A percentile compares a stretch with the other conserved stretches of the same genome.
Conservation (phyloP, 1,284 basidiomycete species). For the Rhodotorula sp. region DNA sequence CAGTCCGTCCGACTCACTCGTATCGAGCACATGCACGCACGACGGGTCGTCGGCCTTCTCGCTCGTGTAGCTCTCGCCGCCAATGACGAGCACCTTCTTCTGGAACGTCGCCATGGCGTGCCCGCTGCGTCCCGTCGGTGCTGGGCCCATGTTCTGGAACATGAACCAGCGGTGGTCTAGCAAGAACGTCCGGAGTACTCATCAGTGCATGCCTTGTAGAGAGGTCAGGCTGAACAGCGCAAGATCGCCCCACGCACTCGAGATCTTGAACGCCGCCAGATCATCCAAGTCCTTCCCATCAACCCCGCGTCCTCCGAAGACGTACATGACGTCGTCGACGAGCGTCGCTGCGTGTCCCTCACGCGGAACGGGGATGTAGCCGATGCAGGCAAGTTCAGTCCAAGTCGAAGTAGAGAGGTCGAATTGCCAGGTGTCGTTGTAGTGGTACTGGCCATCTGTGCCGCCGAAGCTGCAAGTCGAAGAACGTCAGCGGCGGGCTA, state of each 20-base stretch:
- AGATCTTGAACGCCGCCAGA: constrained; percentile 93
- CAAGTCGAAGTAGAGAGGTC: constrained; percentile 78
- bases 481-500: background rate
- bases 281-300: constrained; percentile 96
- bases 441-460: constrained; percentile 97
- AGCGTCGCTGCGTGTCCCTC: constrained; percentile 96
- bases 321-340: constrained; percentile 96
- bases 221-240: constrained; percentile 53
- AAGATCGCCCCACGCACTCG: constrained; percentile 62
- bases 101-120: constrained; percentile 93
- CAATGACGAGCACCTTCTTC: constrained; percentile 84
- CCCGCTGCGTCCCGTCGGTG: constrained; percentile 84
- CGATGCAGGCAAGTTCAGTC: constrained; percentile 94
- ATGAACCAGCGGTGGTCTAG: constrained; percentile 85
- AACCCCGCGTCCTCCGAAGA: constrained; percentile 95
- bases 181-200: background rate
- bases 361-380: constrained; percentile 91
- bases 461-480: constrained; percentile 77
- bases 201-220: constrained; percentile 49
- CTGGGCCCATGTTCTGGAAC: constrained; percentile 99
- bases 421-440: constrained; percentile 98
- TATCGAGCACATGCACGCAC: constrained; percentile 85
- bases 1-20: constrained; percentile 60
- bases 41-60: constrained; percentile 61
- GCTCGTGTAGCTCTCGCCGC: constrained; percentile 80